Conservation (phyloP, 768 basidiomycete species). For the Pleurotus tuber-regium region DNA sequence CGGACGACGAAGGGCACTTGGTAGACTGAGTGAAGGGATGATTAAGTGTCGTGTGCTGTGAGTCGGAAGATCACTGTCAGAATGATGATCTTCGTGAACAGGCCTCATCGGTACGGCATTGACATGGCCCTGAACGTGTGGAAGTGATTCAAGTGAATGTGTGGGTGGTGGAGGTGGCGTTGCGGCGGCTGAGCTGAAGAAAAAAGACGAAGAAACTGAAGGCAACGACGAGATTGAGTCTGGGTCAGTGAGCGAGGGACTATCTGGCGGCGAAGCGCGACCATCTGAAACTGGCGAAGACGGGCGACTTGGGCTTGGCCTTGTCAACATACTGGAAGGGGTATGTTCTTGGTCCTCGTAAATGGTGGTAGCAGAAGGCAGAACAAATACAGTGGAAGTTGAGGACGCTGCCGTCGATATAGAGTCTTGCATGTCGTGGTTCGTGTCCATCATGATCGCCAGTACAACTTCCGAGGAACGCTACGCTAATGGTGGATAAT, state of each 20-base stretch:
- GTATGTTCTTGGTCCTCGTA: background rate
- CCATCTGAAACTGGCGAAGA: slow-evolving; percentile 48
- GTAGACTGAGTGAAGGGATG: slow-evolving; percentile 67
- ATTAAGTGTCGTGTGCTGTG: slow-evolving; percentile 54
- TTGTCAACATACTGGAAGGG: background rate
- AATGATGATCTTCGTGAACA: slow-evolving; percentile 27
- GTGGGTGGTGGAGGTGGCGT: slow-evolving; percentile 44
- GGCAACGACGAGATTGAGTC: slow-evolving; percentile 65
- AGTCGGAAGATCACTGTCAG: slow-evolving; percentile 33
- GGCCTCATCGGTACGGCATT: slow-evolving; percentile 2
- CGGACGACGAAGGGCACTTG: slow-evolving; percentile 57
- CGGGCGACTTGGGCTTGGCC: slow-evolving; percentile 19
- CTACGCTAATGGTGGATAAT: no score
- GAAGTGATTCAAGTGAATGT: slow-evolving; percentile 7
- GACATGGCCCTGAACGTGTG: slow-evolving; percentile 10
- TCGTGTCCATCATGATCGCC: background rate
- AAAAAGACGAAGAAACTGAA: slow-evolving; percentile 71
- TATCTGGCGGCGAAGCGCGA: slow-evolving; percentile 58
- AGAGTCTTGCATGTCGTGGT: slow-evolving; percentile 9
- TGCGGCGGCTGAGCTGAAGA: slow-evolving; percentile 72
- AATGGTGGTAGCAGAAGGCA: background rate
- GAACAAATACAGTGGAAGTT: slow-evolving; percentile 5
- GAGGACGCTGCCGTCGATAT: slow-evolving; percentile 3
- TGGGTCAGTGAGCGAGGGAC: slow-evolving; percentile 46
- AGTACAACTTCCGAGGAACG: background rate